Percentiles rank a stretch among this genome's conserved stretches.
These are phyloP conservation scores for Ogataea zsoltii DNA, from an alignment of 805 yeast species.

Conservation along the genomic window DNA sequence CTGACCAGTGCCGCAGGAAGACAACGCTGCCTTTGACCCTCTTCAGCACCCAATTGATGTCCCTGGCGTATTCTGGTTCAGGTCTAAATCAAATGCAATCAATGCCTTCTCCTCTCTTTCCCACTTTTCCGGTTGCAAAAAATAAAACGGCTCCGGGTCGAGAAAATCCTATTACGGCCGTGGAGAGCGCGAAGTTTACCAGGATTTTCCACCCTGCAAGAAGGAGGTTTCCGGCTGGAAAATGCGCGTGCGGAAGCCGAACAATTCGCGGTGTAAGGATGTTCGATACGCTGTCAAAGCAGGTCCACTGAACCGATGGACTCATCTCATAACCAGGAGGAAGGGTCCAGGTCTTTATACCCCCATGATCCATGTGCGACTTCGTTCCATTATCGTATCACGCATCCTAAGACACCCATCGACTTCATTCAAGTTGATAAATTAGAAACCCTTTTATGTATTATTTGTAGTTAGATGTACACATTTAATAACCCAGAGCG, in stretches of 20 bases:
- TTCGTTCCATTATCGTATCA: neutral
- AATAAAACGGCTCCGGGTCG: neutral
- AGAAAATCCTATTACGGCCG: neutral
- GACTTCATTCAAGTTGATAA: constrained; percentile 7
- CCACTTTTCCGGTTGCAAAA: neutral
- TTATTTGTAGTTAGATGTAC: constrained; percentile 19
- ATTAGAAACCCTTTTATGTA: constrained; percentile 22
- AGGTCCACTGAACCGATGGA: no score
- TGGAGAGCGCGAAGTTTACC: neutral
- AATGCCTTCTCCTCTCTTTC: no score
- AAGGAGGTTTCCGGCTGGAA: neutral
- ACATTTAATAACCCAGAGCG: constrained; percentile 90
- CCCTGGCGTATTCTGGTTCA: no score
- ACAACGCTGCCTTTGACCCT: no score
- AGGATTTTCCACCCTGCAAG: neutral
- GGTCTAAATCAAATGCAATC: neutral
- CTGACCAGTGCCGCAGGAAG: no score
- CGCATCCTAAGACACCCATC: no score
- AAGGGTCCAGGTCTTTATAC: no score
- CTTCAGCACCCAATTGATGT: no score
- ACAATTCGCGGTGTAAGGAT: neutral
- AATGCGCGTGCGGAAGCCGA: neutral
- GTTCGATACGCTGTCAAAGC: no score
- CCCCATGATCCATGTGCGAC: no score
- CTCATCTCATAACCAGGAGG: no score